These are phyloP conservation scores for Teratosphaeriaceae sp. DNA, from an alignment of 2,329 filamentous ascomycete species.

Conservation along the genomic window DNA sequence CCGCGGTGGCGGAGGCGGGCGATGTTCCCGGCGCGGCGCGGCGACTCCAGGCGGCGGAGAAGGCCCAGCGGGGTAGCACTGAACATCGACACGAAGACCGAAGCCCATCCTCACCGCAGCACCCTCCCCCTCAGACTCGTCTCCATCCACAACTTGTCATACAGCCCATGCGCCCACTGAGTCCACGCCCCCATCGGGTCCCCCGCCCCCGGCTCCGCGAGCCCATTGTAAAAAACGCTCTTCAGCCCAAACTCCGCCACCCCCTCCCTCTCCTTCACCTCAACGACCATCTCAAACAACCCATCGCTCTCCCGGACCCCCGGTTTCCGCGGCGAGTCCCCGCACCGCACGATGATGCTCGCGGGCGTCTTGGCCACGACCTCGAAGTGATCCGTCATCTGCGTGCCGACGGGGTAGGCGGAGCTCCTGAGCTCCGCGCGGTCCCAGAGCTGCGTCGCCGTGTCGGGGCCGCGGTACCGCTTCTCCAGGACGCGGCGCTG, in stretches of 20 bases:
- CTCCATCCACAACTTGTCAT: constrained; percentile 53
- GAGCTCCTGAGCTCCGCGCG: constrained; percentile 47
- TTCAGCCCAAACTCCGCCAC: constrained; percentile 60
- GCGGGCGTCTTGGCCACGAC: constrained; percentile 58
- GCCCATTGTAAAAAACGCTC: constrained; percentile 55
- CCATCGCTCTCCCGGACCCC: constrained; percentile 56
- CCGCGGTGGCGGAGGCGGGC: no score
- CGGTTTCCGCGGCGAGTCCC: constrained; percentile 55
- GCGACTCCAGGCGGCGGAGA: no score
- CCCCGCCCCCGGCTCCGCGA: constrained; percentile 29
- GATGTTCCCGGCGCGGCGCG: no score
- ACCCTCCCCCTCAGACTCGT: constrained; percentile 38
- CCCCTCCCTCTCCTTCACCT: constrained; percentile 51
- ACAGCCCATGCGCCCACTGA: constrained; percentile 48
- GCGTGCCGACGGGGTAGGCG: constrained; percentile 56
- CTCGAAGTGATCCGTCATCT: constrained; percentile 66
- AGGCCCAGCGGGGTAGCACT: background rate
- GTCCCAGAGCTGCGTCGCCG: constrained; percentile 56
- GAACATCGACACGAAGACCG: background rate
- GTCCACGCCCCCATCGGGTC: constrained; percentile 39
- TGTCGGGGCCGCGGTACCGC: constrained; percentile 52
- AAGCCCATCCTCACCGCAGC: constrained; percentile 15
- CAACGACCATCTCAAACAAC: constrained; percentile 58
- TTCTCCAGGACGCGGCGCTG: constrained; percentile 54
- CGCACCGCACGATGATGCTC: constrained; percentile 58